These are phyloP conservation scores for Plasmopara muralis DNA, from an alignment of 352 stramenopile genomes.

Conservation along the genomic window DNA sequence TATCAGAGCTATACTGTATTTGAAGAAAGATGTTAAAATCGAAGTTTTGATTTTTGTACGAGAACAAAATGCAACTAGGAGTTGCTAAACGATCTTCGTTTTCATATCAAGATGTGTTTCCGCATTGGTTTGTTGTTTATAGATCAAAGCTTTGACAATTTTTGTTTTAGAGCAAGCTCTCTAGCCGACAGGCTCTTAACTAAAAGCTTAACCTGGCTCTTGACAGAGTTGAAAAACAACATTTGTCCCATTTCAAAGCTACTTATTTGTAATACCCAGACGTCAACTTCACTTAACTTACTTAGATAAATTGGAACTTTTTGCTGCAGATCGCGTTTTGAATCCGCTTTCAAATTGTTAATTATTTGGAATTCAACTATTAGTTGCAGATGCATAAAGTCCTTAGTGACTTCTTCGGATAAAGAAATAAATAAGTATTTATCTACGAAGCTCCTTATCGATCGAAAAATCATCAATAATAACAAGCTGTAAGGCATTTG, in stretches of 20 bases:
- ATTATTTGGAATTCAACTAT: not conserved
- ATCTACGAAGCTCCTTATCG: not conserved
- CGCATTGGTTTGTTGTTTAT: too few relatives aligned
- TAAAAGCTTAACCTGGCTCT: not conserved
- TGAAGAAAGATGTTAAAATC: too few relatives aligned
- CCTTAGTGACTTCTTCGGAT: not conserved
- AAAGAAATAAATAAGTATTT: not conserved
- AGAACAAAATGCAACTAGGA: too few relatives aligned
- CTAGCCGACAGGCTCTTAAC: too few relatives aligned
- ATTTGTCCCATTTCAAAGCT: constrained; percentile 7
- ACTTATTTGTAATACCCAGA: constrained; percentile 5
- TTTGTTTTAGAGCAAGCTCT: too few relatives aligned
- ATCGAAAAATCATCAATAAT: not conserved
- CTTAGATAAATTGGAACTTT: not conserved
- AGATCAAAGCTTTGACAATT: too few relatives aligned
- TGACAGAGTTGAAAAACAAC: constrained; percentile 10
- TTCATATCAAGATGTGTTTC: too few relatives aligned
- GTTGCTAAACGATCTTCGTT: too few relatives aligned
- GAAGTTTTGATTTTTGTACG: too few relatives aligned
- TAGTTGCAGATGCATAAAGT: not conserved
- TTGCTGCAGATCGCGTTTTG: not conserved
- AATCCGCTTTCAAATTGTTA: not conserved
- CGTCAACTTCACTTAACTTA: not conserved
- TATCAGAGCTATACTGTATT: too few relatives aligned
- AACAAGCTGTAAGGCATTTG: not conserved